Conservation (phyloP, 179 eudicot genomes). For the Beta corolliflora region DNA sequence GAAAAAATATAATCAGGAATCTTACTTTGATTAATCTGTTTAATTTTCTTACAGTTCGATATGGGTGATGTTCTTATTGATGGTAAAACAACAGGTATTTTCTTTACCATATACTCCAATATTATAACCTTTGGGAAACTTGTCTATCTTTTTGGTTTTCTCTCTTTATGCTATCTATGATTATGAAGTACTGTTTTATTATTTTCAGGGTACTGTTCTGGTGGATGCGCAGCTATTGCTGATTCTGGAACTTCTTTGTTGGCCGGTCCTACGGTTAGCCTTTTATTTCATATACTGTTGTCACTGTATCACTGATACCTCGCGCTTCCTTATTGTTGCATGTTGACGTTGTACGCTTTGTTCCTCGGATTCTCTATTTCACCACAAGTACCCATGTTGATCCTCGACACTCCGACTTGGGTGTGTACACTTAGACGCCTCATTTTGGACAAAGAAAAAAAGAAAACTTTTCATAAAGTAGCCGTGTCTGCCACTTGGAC, state of each 20-base stretch:
- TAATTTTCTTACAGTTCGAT: conserved; percentile 39
- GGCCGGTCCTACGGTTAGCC: conserved; percentile 51
- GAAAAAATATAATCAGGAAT: neutral
- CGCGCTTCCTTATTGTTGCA: neutral
- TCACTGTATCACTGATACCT: neutral
- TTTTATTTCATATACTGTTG: neutral
- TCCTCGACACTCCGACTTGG: neutral
- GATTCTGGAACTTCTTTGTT: conserved; percentile 59
- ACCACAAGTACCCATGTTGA: neutral
- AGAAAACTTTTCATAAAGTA: neutral
- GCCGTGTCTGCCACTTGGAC: neutral
- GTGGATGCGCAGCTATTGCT: conserved; percentile 56
- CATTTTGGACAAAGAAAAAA: neutral
- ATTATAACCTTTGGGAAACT: neutral
- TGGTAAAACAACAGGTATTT: conserved; percentile 44
- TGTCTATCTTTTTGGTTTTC: neutral
- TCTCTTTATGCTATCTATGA: neutral
- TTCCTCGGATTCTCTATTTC: neutral
- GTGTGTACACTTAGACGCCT: neutral
- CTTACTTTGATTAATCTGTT: neutral
- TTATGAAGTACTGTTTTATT: neutral
- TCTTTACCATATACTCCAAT: neutral
- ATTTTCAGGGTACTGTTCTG: conserved; percentile 44
- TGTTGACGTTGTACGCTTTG: neutral
- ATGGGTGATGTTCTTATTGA: conserved; percentile 51